Base-by-base conservation (phyloP, 805 yeast genomes). In the Teunomyces cretensis region DNA sequence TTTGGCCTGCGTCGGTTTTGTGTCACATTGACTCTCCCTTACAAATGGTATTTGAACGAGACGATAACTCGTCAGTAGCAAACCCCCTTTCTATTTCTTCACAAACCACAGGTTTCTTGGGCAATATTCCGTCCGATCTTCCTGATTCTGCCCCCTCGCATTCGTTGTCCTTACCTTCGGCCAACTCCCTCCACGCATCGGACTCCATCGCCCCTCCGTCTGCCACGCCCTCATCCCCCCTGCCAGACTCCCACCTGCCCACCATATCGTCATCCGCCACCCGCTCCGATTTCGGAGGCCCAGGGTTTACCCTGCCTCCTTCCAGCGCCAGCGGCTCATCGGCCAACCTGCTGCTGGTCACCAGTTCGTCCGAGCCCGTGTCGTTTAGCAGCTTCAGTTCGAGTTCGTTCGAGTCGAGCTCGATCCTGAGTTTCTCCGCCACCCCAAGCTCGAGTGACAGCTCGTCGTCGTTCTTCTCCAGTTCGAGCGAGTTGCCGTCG, bases 261-360 rank as follows among this genome's bases (percentile, higher is more conserved):
- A 42, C 52, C 41, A 38, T 41, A 17, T 36, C 41, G 27, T 43
- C 50, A 15, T 33, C 37, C 26, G 39, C 35, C 19, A 30, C 27
- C 14, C 32, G 39, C 11, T 4, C 22, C 22, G 22, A 19, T 19
- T 33, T 33, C 12, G 36, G 26, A 9, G 36, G 36, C 16, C 8
- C 33, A 11, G 36, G 22, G 12, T 12, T 33, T 6, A 16, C 44
- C 14, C 30, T 39, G 16, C 33, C 42, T 2, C n/a, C 32, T 6
- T 30, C 31, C 22, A 24, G 12, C 27, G 15, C 22, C 9, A 16
- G 15, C 9, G 16, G 35, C 7, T 33, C 41, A 15, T 30, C 45
- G 27, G 22, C 22, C 3, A 19, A 19, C 22, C 11, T 39, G 30
- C 31, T 30, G 16, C 38, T 28, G 28, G 6, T 41, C 44, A 17